These are phyloP conservation scores for Mycena metata DNA, from an alignment of 768 basidiomycete species.

Conservation along the genomic window DNA sequence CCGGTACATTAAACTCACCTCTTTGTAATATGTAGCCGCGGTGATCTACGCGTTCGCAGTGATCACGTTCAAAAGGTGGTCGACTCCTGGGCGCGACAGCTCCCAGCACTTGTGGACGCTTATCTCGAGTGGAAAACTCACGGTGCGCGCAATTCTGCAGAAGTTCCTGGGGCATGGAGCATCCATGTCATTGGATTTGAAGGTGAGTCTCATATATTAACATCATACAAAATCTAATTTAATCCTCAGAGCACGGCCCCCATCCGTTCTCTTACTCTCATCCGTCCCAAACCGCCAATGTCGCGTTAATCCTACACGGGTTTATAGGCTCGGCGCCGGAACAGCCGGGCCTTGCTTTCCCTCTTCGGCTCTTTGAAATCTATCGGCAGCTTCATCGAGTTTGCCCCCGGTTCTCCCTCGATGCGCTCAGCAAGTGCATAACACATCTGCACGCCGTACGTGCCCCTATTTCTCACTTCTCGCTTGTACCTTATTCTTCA, in stretches of 20 bases:
- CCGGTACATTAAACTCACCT: too few relatives aligned
- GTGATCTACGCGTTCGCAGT: background rate
- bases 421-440: background rate
- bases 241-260: background rate
- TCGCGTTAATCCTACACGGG: background rate
- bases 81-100: background rate
- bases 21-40: background rate
- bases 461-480: too few relatives aligned
- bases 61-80: background rate
- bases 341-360: background rate
- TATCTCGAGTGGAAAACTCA: background rate
- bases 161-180: background rate
- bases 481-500: background rate
- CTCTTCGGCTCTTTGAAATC: background rate
- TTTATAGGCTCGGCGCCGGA: slow-evolving; percentile 5
- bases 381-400: slow-evolving; percentile 23
- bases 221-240: too few relatives aligned
- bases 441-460: background rate
- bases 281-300: background rate
- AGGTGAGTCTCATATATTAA: background rate
- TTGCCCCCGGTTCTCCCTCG: slow-evolving; percentile 11
- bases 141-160: background rate
- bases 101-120: background rate
- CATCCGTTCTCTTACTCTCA: background rate
- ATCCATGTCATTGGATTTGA: background rate